A percentile compares a stretch with the other conserved stretches of the same genome.
phyloP scores from a whole-genome alignment of 495 filamentous ascomycete genomes.

The Acidiella bohemica region DNA sequence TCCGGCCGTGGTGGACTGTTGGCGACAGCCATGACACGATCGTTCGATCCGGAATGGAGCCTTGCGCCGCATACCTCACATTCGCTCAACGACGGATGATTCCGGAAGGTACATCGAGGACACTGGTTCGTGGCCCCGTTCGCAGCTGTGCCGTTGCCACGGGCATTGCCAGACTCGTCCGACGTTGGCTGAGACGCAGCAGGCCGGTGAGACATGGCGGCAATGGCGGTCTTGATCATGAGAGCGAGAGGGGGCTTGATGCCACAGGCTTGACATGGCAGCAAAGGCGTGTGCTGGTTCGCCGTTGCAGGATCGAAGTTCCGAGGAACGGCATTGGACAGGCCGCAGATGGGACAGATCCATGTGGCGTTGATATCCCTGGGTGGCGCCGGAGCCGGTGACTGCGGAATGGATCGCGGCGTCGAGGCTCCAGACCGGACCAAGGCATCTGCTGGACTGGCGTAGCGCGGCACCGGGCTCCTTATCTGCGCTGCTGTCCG shows the following conservation, averaged over 20 bases:
- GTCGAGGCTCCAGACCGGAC: constrained; percentile 17
- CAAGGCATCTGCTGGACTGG: constrained; percentile 12
- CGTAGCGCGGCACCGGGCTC: constrained; percentile 14
- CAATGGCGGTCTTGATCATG: constrained; percentile 71
- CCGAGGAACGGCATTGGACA: constrained; percentile 87
- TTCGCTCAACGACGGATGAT: constrained; percentile 71
- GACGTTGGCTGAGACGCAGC: background rate
- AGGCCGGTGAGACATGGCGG: constrained; percentile 28
- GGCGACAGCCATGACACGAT: no score
- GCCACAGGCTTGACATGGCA: constrained; percentile 83
- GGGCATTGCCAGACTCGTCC: background rate
- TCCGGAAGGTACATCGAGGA: constrained; percentile 84
- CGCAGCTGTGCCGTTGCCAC: background rate
- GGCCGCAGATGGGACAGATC: constrained; percentile 94
- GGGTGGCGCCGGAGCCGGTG: constrained; percentile 35
- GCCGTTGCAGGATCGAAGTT: constrained; percentile 79
- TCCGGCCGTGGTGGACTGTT: constrained; percentile 32
- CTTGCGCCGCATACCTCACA: constrained; percentile 89
- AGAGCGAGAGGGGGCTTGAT: constrained; percentile 78
- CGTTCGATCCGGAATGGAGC: no score
- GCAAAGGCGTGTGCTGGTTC: constrained; percentile 58
- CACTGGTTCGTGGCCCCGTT: constrained; percentile 34
- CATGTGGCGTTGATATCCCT: constrained; percentile 63
- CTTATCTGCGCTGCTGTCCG: constrained; percentile 33
- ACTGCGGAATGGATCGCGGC: constrained; percentile 32